Percentiles rank a stretch among this genome's conserved stretches.
Conservation (phyloP, 2,329 filamentous ascomycete species). For the Fusarium sp. region DNA sequence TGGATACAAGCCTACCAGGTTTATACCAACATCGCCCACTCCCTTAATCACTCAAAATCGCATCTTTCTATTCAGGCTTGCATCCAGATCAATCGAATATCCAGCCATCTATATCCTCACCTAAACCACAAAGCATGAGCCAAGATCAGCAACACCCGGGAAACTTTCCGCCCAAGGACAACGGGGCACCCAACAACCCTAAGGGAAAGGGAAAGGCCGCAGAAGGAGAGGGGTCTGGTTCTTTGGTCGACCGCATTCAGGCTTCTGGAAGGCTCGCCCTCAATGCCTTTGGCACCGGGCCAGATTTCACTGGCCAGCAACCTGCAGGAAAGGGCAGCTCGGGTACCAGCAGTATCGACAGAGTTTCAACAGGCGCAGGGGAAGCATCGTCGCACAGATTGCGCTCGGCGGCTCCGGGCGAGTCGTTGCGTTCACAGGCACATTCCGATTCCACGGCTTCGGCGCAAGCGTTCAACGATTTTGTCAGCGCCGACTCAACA, state of each 20-base stretch:
- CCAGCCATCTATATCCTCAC: neutral
- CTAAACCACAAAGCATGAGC: constrained; percentile 20
- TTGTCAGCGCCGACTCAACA: constrained; percentile 26
- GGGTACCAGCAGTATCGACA: constrained; percentile 27
- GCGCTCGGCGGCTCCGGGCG: constrained; percentile 21
- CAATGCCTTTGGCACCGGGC: constrained; percentile 39
- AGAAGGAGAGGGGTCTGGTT: constrained; percentile 15
- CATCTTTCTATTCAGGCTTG: neutral
- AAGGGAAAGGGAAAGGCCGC: constrained; percentile 38
- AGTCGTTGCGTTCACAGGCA: constrained; percentile 29
- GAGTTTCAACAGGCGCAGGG: constrained; percentile 21
- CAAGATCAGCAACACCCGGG: constrained; percentile 12
- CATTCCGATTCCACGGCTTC: constrained; percentile 44
- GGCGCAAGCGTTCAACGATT: constrained; percentile 48
- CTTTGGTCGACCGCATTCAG: constrained; percentile 42
- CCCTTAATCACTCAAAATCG: neutral
- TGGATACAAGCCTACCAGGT: neutral
- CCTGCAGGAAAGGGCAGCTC: constrained; percentile 37
- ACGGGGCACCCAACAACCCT: constrained; percentile 6
- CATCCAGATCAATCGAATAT: neutral
- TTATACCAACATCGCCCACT: neutral
- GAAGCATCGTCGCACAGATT: constrained; percentile 40
- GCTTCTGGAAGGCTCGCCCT: constrained; percentile 45
- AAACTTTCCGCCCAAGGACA: neutral
- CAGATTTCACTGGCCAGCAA: constrained; percentile 25